A percentile compares a stretch with the other conserved stretches of the same genome.
phyloP scores from a whole-genome alignment of 2,329 filamentous ascomycete species.

The Dothideomycetidae sp. region DNA sequence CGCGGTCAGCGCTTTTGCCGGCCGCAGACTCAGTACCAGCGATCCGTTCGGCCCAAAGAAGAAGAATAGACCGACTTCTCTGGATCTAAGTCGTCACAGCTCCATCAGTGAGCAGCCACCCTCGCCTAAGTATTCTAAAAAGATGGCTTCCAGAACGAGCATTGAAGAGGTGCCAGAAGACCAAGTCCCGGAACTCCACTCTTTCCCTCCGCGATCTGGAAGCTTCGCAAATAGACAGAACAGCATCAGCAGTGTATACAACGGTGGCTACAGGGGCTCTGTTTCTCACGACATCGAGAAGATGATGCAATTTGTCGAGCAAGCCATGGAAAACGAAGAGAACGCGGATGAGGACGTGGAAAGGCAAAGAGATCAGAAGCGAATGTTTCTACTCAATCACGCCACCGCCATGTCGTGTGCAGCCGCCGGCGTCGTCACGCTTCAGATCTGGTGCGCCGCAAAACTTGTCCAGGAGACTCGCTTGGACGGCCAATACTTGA shows the following conservation, averaged over 20 bases:
- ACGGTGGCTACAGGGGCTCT: conserved; percentile 7
- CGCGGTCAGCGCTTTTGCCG: conserved; percentile 2
- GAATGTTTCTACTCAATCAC: conserved; percentile 5
- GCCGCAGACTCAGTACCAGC: conserved; percentile 4
- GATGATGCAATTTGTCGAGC: conserved; percentile 8
- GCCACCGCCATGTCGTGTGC: conserved; percentile 6
- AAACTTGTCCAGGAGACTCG: conserved; percentile 6
- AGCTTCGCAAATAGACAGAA: neutral
- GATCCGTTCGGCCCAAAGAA: conserved; percentile 2
- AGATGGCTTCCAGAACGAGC: neutral
- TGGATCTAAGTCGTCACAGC: neutral
- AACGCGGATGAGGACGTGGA: conserved; percentile 6
- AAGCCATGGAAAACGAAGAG: conserved; percentile 8
- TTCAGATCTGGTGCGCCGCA: conserved; percentile 7
- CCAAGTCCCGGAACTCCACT: conserved; percentile 4
- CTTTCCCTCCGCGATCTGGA: neutral
- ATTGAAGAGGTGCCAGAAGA: conserved; percentile 6
- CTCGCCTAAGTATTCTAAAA: neutral
- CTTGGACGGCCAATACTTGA: conserved; percentile 4
- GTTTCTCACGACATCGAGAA: conserved; percentile 9
- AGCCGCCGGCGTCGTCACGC: conserved; percentile 1
- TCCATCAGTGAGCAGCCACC: neutral
- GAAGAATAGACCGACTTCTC: neutral
- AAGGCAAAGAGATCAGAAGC: conserved; percentile 4
- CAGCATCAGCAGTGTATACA: conserved; percentile 8